A percentile compares a stretch with the other conserved stretches of the same genome.
Conservation (phyloP, 768 basidiomycete genomes). For the Terana coerulea region DNA sequence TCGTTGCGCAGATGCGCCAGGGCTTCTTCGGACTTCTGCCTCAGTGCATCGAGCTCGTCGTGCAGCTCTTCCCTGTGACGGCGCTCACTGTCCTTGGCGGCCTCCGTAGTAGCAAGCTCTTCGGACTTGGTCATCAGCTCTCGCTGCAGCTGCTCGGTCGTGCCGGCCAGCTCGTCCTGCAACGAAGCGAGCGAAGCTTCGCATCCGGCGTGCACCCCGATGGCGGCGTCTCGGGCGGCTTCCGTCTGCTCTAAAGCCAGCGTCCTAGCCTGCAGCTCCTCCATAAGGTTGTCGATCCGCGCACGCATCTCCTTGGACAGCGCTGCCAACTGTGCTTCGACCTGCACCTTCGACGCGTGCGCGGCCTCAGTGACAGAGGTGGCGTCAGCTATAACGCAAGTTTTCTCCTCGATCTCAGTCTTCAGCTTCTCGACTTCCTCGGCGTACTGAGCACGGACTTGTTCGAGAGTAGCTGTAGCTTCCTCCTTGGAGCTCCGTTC, state of each 20-base stretch:
- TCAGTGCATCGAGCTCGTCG: no score
- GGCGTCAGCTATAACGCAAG: not conserved
- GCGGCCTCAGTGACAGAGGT: not conserved
- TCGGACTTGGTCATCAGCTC: no score
- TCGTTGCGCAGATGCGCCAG: not conserved
- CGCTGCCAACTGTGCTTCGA: not conserved
- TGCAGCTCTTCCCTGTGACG: no score
- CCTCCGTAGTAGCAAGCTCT: no score
- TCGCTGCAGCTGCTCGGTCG: no score
- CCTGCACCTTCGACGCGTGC: not conserved
- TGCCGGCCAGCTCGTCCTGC: no score
- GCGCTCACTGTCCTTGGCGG: no score
- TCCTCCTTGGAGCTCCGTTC: constrained; percentile 8
- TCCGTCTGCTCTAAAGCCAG: not conserved
- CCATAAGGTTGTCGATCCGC: not conserved
- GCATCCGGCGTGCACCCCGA: no score
- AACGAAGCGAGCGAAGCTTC: no score
- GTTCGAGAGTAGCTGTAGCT: not conserved
- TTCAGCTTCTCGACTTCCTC: not conserved
- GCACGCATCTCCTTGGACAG: not conserved
- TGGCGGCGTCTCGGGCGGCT: not conserved
- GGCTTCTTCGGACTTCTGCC: not conserved
- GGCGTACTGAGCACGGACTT: not conserved
- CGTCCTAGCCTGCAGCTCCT: not conserved
- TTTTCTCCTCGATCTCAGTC: not conserved